Conservation (phyloP, 495 filamentous ascomycete species). For the Aspergillus sparsus region DNA sequence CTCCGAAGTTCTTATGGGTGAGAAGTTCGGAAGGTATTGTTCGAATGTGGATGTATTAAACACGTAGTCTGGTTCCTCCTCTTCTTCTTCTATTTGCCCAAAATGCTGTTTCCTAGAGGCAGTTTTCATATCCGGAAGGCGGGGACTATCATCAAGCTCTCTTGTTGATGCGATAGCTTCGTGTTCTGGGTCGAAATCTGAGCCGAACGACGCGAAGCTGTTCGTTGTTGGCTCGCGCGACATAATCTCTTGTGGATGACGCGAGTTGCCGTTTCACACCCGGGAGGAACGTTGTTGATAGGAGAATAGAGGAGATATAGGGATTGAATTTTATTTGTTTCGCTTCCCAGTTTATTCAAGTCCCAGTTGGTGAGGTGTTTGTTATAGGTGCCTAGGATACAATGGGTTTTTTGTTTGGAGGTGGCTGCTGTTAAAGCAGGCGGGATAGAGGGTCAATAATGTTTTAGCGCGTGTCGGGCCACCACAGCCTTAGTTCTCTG, state of each 20-base stretch:
- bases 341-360: too few species aligned
- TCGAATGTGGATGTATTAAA: constrained; percentile 66
- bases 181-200: constrained; percentile 55
- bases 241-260: constrained; percentile 28
- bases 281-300: too few species aligned
- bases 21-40: constrained; percentile 64
- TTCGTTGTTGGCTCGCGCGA: constrained; percentile 34
- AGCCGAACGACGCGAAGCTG: constrained; percentile 40
- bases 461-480: too few species aligned
- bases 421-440: too few species aligned
- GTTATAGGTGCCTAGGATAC: too few species aligned
- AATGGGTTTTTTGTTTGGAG: too few species aligned
- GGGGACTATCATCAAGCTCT: constrained; percentile 44
- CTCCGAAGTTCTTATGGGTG: constrained; percentile 44
- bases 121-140: constrained; percentile 40
- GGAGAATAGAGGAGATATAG: too few species aligned
- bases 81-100: constrained; percentile 25
- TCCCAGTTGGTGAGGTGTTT: too few species aligned
- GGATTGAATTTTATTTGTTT: too few species aligned
- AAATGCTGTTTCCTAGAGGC: constrained; percentile 28
- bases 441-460: too few species aligned
- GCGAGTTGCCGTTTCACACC: constrained; percentile 5
- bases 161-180: constrained; percentile 53
- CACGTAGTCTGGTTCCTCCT: constrained; percentile 50
- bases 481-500: too few species aligned